Evolutionary conservation across 768 basidiomycete species (phyloP), one percentile per base, ranked within the genome.

Genomic region (Coprinopsis cinerea): DNA sequence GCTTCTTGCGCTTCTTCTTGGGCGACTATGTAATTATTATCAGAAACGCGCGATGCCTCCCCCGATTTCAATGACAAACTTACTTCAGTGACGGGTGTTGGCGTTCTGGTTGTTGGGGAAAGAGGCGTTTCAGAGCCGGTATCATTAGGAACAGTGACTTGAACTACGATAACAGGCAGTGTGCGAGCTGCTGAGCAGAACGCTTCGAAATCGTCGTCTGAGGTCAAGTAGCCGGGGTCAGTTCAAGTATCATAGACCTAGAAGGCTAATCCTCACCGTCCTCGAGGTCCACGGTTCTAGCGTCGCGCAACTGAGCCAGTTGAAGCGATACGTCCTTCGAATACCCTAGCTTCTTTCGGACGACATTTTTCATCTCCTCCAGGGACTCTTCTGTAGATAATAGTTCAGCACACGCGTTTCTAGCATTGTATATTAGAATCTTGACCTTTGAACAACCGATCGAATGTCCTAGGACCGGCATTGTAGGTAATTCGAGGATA

Each of bases 121-220:
- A 23, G 11, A 46, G 44, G 48, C 15, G 18, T 48, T n/a, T 44
- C 30, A 4, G 1, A n/a, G 4, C 24, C 39, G 3, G 17, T 18
- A 30, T 35, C 28, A 10, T 15, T 18, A 27, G 43, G 37, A 2
- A 15, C 37, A 9, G 35, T 52, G 36, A 52, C 44, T 25, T 52
- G 44, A 20, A 52, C 45, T 6, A 24, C 26, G 17, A 52, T 30
- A 10, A 41, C 36, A 18, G 61, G 61, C 2, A 59, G 56, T 7
- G 69, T 58, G 45, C 64, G 66, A 18, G 79, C 69, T 30, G 77
- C 64, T 13, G 74, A 67, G 49, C 67, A 64, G 63, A 90, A 87
- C 1, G 86, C 87, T 47, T 83, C 82, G 54, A 88, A 90, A 63
- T 91, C 88, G 32, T 85, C 88, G 37, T 88, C 88, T 91, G 54